Evolutionary conservation across 1,139 yeast species (phyloP), one percentile per base, ranked within the genome.

Genomic region (Zygosaccharomyces pseudobailii): DNA sequence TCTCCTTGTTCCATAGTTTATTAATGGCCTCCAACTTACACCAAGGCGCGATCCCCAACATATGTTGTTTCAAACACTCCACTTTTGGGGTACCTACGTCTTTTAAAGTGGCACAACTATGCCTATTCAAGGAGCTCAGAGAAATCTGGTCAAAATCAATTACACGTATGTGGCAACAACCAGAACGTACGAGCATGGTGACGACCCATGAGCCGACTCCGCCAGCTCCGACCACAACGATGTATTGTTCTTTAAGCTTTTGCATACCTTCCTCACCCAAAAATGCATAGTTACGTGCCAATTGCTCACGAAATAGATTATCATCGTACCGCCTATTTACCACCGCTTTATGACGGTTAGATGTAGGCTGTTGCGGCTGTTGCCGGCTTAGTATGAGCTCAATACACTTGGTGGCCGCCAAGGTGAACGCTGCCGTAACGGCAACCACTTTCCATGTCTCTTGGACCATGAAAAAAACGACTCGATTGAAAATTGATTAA

Each of bases 161-260:
- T 52, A 92, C 76, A 57, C 90, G 77, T 46, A 92, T 69, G 49
- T 78, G 77, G 13, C 84, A 83, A 31, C 90, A 84, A 8, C 98
- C 98, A 6, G 96, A 86, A 58, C 98, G 79, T 1, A 87, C 87
- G 50, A 92, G 74, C 88, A 94, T 88, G 2, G 96, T 85, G 6
- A 89, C 85, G 8, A 85, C 96, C 94, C 96, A 90, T 0, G 97
- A 89, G 2, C 98, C 98, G 31, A 92, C 98, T 40, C 98, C 98
- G 45, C 98, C 98, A 7, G 92, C 95, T 25, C 98, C 98, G n/a
- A 92, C 96, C 17, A 92, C 86, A 3, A 88, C 84, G 2, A 92
- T 79, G 51, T 80, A 76, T 58, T 88, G 84, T n/a, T 73, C 67
- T 48, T 96, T 79, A 20, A 92, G 78, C 52, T 79, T 80, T n/a